Evolutionary conservation across 306 rosid genomes (phyloP).

Genomic region (Bauhinia variegata): DNA sequence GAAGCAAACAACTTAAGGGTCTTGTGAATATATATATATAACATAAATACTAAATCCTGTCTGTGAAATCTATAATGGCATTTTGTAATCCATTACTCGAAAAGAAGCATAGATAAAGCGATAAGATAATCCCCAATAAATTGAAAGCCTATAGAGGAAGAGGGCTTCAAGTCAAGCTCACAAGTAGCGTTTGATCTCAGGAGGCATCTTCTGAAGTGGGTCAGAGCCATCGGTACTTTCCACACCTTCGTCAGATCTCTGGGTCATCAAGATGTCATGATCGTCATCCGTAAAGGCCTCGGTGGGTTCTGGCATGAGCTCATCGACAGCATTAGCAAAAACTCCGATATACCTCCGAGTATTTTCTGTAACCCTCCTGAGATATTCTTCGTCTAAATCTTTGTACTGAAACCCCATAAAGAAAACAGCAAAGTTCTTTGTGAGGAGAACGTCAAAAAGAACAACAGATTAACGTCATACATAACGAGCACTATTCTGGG

Average conservation of each 20-base stretch:
- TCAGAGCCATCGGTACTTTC: constrained; percentile 74
- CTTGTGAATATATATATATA: background rate
- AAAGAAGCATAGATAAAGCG: background rate
- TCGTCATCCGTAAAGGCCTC: constrained; percentile 90
- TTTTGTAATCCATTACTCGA: background rate
- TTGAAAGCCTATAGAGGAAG: background rate
- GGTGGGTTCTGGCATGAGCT: constrained; percentile 81
- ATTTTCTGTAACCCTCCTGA: constrained; percentile 81
- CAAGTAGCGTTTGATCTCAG: constrained; percentile 91
- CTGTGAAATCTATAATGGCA: background rate
- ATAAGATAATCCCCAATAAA: background rate
- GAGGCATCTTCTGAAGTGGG: constrained; percentile 91
- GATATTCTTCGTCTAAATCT: constrained; percentile 81
- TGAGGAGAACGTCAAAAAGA: background rate
- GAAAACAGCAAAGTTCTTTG: background rate
- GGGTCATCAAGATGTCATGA: constrained; percentile 94
- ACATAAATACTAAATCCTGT: background rate
- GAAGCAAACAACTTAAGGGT: background rate
- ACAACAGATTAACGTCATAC: background rate
- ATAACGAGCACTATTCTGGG: background rate
- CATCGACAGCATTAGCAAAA: constrained; percentile 82
- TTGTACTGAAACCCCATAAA: constrained; percentile 55
- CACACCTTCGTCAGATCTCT: constrained; percentile 83
- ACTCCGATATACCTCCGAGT: constrained; percentile 78
- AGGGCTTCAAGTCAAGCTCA: constrained; percentile 40